Base-by-base conservation (phyloP, 495 filamentous ascomycete species). In the Penicillium manginii region DNA sequence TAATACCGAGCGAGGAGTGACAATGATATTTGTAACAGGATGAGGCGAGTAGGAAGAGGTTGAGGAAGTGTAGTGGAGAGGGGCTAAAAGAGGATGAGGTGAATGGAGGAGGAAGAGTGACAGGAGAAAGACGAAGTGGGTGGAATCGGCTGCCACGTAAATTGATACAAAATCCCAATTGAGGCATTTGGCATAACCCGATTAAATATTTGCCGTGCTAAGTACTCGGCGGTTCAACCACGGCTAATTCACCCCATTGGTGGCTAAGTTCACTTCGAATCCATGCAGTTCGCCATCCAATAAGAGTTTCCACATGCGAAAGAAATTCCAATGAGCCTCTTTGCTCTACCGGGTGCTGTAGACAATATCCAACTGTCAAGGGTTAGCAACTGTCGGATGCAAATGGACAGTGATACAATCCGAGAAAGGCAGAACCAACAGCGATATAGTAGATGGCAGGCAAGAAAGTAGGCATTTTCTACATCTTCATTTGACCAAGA, bases 401-500 rank as follows among this genome's bases (percentile, higher is more conserved):
- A 43, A 43, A 43, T 18, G 8, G 7, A 2, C 35, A 39, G 35
- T n/a, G 17, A n/a, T 52, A 11, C 6, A 9, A n/a, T 37, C n/a
- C 1, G 18, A 37, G 1, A 52, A 17, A n/a, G 14, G 29, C 11
- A 35, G 48, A 49, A 60, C 73, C 10, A 57, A 77, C 71, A 77
- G 45, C 72, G 69, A 57, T 73, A 63, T n/a, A 77, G 57, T 4
- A 77, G 46, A 51, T 77, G 74, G 5, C 69, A 75, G 14, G 67
- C 69, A 66, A 77, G 75, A 31, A 77, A 77, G 47, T 70, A 75
- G 18, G 67, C 72, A 56, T 77, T 77, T 19, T 73, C 62, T 5
- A 77, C 74, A 33, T 67, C 73, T 59, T 77, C 74, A 33, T 77
- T 77, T 10, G 74, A 77, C 23, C 59, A 63, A 2, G 72, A 73